A percentile compares a stretch with the other conserved stretches of the same genome.
phyloP scores from a whole-genome alignment of 2,329 filamentous ascomycete genomes.

The Fusarium haematococcum region DNA sequence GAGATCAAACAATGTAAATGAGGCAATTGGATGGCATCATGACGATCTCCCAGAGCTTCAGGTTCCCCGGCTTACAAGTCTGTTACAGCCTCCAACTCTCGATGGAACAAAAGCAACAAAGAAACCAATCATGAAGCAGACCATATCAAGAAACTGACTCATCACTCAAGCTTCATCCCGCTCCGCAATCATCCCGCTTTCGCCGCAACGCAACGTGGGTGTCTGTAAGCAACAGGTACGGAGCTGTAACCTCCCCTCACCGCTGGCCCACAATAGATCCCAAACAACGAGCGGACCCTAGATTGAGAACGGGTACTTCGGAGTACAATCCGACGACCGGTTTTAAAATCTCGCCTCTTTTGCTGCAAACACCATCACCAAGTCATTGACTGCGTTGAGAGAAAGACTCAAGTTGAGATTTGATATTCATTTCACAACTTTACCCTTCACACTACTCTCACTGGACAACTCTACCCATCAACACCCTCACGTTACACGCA shows the following conservation, averaged over 20 bases:
- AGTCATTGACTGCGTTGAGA: background rate
- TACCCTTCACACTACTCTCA: background rate
- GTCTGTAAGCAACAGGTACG: background rate
- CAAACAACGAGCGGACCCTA: background rate
- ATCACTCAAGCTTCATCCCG: slow-evolving; percentile 19
- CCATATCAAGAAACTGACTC: slow-evolving; percentile 20
- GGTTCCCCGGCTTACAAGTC: slow-evolving; percentile 13
- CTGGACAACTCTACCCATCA: background rate
- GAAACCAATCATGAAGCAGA: slow-evolving; percentile 22
- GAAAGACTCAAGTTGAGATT: background rate
- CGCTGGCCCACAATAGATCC: slow-evolving; percentile 24
- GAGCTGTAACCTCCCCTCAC: slow-evolving; percentile 24
- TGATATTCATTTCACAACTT: background rate
- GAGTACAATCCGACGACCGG: slow-evolving; percentile 22
- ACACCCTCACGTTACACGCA: background rate
- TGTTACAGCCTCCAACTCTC: background rate
- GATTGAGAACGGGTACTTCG: slow-evolving; percentile 22
- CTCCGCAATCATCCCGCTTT: slow-evolving; percentile 25
- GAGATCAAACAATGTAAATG: slow-evolving; percentile 7
- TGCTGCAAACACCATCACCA: slow-evolving; percentile 1
- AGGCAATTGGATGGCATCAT: slow-evolving; percentile 21
- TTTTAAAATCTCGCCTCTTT: slow-evolving; percentile 19
- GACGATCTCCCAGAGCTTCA: slow-evolving; percentile 22
- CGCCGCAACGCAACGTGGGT: slow-evolving; percentile 17
- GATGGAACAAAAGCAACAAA: background rate